These are phyloP conservation scores for Ceratocystis alfenasii DNA, from an alignment of 2,329 filamentous ascomycete genomes.

Conservation along the genomic window DNA sequence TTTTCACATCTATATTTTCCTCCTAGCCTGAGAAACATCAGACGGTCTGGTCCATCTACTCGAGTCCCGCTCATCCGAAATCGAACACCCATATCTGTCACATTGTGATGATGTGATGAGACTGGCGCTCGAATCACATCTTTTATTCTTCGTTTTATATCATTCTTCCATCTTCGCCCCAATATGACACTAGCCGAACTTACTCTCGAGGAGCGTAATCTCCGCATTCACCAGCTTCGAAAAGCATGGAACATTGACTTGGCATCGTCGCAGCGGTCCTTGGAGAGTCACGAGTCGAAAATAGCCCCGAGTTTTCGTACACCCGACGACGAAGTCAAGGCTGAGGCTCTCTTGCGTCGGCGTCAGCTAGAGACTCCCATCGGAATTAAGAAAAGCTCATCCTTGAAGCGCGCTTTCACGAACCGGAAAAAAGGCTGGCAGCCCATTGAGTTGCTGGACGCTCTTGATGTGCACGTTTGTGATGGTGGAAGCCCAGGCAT, in stretches of 20 bases:
- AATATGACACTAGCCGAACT: neutral
- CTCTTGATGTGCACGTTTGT: constrained; percentile 38
- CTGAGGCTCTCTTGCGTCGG: constrained; percentile 44
- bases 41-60: neutral
- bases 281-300: constrained; percentile 28
- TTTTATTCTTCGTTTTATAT: neutral
- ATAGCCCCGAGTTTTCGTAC: constrained; percentile 35
- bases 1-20: neutral
- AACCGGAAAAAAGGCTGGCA: constrained; percentile 42
- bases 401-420: constrained; percentile 34
- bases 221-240: constrained; percentile 40
- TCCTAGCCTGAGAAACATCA: neutral
- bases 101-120: constrained; percentile 8
- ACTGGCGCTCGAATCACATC: neutral
- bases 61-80: neutral
- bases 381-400: constrained; percentile 14
- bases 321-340: constrained; percentile 38
- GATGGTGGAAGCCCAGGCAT: constrained; percentile 42
- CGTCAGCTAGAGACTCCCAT: constrained; percentile 28
- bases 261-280: neutral
- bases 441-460: constrained; percentile 41
- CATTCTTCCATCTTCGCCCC: neutral
- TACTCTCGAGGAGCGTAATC: constrained; percentile 30
- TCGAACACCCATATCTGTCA: neutral
- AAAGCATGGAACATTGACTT: constrained; percentile 38